A percentile compares a stretch with the other conserved stretches of the same genome.
phyloP scores from a whole-genome alignment of 768 basidiomycete genomes.

The Kwoniella bestiolae region DNA sequence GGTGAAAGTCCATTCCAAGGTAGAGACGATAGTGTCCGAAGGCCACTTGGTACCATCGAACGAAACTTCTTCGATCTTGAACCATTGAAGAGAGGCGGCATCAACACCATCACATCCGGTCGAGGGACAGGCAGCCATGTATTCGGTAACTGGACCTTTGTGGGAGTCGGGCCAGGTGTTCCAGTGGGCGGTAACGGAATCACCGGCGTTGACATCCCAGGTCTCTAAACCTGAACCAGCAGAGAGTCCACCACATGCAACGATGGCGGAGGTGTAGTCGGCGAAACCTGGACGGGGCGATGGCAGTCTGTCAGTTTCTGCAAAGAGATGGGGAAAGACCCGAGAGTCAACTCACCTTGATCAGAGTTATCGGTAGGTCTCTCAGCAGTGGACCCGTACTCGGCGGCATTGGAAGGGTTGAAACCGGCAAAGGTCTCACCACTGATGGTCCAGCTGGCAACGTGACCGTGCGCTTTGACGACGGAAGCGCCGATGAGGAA shows the following conservation, averaged over 20 bases:
- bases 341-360: conserved; percentile 15
- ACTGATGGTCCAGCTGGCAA: conserved; percentile 15
- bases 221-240: conserved; percentile 24
- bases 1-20: conserved; percentile 16
- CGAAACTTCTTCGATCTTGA: conserved; percentile 28
- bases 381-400: conserved; percentile 20
- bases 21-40: conserved; percentile 14
- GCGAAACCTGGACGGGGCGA: conserved; percentile 30
- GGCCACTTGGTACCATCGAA: conserved; percentile 24
- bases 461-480: conserved; percentile 26
- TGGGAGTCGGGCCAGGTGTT: conserved; percentile 32
- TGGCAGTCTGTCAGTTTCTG: too few species aligned
- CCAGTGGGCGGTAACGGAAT: conserved; percentile 24
- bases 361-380: conserved; percentile 22
- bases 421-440: conserved; percentile 19
- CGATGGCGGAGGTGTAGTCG: conserved; percentile 22
- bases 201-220: conserved; percentile 26
- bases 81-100: conserved; percentile 25
- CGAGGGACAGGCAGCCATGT: conserved; percentile 23
- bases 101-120: conserved; percentile 27
- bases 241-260: conserved; percentile 27
- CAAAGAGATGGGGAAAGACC: too few species aligned
- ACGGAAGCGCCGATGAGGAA: conserved; percentile 9
- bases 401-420: conserved; percentile 28
- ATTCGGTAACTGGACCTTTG: conserved; percentile 27